Evolutionary conservation across 768 basidiomycete genomes (phyloP), one percentile per base, ranked within the genome.

Genomic region (Porphyrellus cyaneotinctus): DNA sequence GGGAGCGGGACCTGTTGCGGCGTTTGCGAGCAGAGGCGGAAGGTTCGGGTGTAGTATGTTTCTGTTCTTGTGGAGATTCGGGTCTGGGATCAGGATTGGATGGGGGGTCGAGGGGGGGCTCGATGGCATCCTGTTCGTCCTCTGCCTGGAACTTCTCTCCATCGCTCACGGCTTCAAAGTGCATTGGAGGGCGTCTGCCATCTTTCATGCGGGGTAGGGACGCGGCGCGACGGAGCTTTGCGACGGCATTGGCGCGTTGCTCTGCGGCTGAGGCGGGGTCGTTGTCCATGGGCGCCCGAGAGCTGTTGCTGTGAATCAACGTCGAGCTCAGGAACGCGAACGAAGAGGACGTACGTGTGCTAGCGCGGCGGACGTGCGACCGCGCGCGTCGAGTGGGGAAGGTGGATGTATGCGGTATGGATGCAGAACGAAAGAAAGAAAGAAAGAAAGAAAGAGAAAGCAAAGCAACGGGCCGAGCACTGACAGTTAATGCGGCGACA

Each of bases 131-230:
- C 32, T 58, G 56, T 9, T 58, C 64, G 59, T 74, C 80, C 49
- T 74, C 74, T 38, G 65, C 65, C 45, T 69, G 71, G 43, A 69
- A 72, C 66, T 78, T 84, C 70, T 91, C 89, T 11, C 89, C 87
- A 67, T 91, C 89, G 63, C 88, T 91, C 46, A 90, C 82, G 18
- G 83, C 86, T 59, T 89, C 88, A 58, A 81, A 75, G 63, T 88
- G 89, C 88, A 91, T 90, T 43, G 86, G 89, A 1, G 91, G 92
- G 38, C 93, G 77, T 50, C 92, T 75, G 9, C 92, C 92, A 68
- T 92, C 88, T 68, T 92, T 92, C 85, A 90, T 90, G 56, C 93
- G 79, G 33, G 93, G 94, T 26, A 95, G 71, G 15, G 92, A 95
- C 49, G 92, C 90, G 38, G 94, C 93, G 61, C 94, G 84, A 72